Conservation (phyloP, 768 basidiomycete species). For the Pleurotus giganteus region DNA sequence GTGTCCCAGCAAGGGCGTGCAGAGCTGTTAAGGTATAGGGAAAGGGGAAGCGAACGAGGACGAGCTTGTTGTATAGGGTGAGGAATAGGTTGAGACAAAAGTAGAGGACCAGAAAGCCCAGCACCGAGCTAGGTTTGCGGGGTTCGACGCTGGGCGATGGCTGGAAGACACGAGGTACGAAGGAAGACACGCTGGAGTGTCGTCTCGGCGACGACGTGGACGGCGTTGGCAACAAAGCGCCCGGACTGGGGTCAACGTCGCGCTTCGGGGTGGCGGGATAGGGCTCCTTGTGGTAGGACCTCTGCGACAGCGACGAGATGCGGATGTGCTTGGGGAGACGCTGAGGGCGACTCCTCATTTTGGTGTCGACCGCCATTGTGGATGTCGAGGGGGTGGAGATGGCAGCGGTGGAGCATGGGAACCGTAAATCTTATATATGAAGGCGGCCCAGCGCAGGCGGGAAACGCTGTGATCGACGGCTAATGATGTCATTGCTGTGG, state of each 20-base stretch:
- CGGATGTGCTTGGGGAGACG: conserved; percentile 7
- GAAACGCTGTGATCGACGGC: background rate
- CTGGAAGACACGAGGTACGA: conserved; percentile 14
- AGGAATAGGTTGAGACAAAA: conserved; percentile 89
- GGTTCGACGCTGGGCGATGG: background rate
- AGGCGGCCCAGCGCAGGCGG: background rate
- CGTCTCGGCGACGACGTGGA: conserved; percentile 5
- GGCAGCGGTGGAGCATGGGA: background rate
- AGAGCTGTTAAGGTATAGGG: conserved; percentile 94
- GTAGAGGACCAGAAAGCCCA: conserved; percentile 59
- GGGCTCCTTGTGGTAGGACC: conserved; percentile 8
- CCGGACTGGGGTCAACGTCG: background rate
- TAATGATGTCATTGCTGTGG: background rate
- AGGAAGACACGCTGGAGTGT: background rate
- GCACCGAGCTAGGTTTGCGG: conserved; percentile 21
- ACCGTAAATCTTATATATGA: background rate
- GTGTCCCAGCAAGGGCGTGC: conserved; percentile 82
- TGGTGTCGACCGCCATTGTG: conserved; percentile 1
- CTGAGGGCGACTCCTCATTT: background rate
- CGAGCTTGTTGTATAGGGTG: conserved; percentile 93
- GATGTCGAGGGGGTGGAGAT: background rate
- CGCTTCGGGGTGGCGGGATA: conserved; percentile 2
- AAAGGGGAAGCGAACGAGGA: conserved; percentile 90
- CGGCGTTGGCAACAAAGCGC: conserved; percentile 6
- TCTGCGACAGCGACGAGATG: conserved; percentile 3